Conservation (phyloP, 176 grass and related monocot species). For the Miscanthus lutarioriparius region DNA sequence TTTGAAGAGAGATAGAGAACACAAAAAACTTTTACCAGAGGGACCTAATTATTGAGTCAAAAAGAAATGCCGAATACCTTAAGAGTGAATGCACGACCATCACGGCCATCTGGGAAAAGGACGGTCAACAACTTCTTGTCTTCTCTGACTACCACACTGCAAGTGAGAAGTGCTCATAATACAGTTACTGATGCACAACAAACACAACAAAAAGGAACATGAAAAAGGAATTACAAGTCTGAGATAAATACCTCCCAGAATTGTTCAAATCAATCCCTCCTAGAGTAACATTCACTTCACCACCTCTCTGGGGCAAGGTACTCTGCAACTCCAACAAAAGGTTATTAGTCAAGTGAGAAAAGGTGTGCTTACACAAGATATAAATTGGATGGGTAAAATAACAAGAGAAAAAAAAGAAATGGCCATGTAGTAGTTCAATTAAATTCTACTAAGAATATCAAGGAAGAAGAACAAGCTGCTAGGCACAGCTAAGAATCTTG, state of each 20-base stretch:
- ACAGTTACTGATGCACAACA: conserved; percentile 21
- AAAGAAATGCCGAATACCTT: conserved; percentile 57
- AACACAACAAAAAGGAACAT: conserved; percentile 11
- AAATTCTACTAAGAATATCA: conserved; percentile 1
- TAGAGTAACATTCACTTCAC: conserved; percentile 91
- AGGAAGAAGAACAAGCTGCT: conserved; percentile 23
- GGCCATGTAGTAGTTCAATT: background rate
- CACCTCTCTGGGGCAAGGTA: conserved; percentile 86
- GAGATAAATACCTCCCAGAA: conserved; percentile 89
- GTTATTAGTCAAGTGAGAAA: conserved; percentile 27
- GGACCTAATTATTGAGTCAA: conserved; percentile 15
- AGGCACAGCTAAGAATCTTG: background rate
- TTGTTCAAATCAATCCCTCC: conserved; percentile 99
- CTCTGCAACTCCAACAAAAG: conserved; percentile 56
- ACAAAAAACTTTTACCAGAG: background rate
- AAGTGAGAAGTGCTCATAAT: conserved; percentile 24
- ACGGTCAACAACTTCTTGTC: conserved; percentile 96
- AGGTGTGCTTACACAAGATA: conserved; percentile 18
- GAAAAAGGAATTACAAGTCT: conserved; percentile 12
- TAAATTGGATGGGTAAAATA: background rate
- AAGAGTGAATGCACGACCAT: conserved; percentile 97
- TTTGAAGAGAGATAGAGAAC: background rate
- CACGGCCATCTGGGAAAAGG: conserved; percentile 96
- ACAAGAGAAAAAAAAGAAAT: conserved; percentile 5
- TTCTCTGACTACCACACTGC: conserved; percentile 97